Evolutionary conservation across 768 basidiomycete species (phyloP).

Genomic region (Scleroderma citrinum): DNA sequence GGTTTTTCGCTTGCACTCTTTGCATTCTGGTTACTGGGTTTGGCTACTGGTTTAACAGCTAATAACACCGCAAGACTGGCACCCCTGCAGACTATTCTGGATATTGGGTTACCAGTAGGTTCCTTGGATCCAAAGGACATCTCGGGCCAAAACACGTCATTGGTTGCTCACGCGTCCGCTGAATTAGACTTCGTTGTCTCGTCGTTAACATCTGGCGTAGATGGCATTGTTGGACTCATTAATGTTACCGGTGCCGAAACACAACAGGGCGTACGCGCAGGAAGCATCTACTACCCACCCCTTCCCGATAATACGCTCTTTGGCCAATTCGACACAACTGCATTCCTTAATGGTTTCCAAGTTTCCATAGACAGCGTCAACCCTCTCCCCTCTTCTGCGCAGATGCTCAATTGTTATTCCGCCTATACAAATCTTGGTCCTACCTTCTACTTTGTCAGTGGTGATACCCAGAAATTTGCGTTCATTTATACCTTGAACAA

Average conservation of each 20-base stretch:
- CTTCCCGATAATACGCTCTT: not conserved
- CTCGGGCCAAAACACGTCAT: too few relatives aligned
- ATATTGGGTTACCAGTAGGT: too few relatives aligned
- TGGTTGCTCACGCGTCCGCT: too few relatives aligned
- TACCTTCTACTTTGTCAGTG: not conserved
- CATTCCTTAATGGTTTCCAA: constrained; percentile 12
- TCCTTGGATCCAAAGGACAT: too few relatives aligned
- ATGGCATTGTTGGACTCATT: constrained; percentile 4
- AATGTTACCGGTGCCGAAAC: constrained; percentile 1
- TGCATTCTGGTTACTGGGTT: constrained; percentile 9
- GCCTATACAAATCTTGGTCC: constrained; percentile 6
- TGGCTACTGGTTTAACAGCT: constrained; percentile 10
- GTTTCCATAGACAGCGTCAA: constrained; percentile 10
- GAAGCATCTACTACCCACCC: constrained; percentile 6
- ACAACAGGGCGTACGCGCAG: not conserved
- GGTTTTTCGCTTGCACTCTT: constrained; percentile 6
- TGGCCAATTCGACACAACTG: not conserved
- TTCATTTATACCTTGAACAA: constrained; percentile 2
- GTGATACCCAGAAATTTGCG: not conserved
- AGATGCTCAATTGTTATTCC: constrained; percentile 3
- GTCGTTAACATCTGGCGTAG: constrained; percentile 1
- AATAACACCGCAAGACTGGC: not conserved
- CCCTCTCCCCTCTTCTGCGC: constrained; percentile 9
- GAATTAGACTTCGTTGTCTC: not conserved
- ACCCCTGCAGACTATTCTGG: not conserved